A percentile compares a stretch with the other conserved stretches of the same genome.
Conservation (phyloP, 2,329 filamentous ascomycete species). For the Fusarium tricinctum region DNA sequence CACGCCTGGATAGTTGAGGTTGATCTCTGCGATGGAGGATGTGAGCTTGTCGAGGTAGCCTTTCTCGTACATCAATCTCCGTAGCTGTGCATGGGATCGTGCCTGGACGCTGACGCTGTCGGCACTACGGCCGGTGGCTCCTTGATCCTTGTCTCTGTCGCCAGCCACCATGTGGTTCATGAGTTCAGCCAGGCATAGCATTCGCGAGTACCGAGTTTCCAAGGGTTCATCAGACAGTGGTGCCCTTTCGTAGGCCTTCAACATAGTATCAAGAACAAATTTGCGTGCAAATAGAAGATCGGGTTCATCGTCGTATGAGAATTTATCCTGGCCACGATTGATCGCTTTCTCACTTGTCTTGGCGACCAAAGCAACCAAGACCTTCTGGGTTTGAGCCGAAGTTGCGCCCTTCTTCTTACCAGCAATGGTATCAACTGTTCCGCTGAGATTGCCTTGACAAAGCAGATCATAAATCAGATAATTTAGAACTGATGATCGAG, state of each 20-base stretch:
- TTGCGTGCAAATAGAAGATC: conserved; percentile 93
- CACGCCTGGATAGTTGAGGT: conserved; percentile 92
- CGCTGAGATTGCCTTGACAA: conserved; percentile 70
- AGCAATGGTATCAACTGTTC: conserved; percentile 79
- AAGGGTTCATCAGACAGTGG: conserved; percentile 82
- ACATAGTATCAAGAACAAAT: conserved; percentile 92
- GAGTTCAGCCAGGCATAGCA: conserved; percentile 89
- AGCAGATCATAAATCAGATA: conserved; percentile 89
- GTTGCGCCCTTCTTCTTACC: conserved; percentile 90
- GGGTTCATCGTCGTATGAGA: conserved; percentile 80
- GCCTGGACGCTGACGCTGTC: conserved; percentile 56
- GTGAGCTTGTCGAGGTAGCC: conserved; percentile 92
- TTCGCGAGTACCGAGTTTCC: conserved; percentile 87
- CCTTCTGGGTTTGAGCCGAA: conserved; percentile 86
- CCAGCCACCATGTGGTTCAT: conserved; percentile 95
- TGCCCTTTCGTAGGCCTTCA: conserved; percentile 93
- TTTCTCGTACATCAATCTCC: conserved; percentile 98
- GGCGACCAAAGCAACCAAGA: conserved; percentile 87
- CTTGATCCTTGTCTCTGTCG: conserved; percentile 76
- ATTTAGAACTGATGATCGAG: conserved; percentile 90
- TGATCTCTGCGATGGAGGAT: conserved; percentile 92
- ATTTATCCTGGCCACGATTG: conserved; percentile 69
- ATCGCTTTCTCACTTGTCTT: conserved; percentile 85
- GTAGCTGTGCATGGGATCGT: conserved; percentile 84
- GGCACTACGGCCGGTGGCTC: conserved; percentile 58